phyloP scores from a whole-genome alignment of 768 basidiomycete genomes.

The Mycena crocata region DNA sequence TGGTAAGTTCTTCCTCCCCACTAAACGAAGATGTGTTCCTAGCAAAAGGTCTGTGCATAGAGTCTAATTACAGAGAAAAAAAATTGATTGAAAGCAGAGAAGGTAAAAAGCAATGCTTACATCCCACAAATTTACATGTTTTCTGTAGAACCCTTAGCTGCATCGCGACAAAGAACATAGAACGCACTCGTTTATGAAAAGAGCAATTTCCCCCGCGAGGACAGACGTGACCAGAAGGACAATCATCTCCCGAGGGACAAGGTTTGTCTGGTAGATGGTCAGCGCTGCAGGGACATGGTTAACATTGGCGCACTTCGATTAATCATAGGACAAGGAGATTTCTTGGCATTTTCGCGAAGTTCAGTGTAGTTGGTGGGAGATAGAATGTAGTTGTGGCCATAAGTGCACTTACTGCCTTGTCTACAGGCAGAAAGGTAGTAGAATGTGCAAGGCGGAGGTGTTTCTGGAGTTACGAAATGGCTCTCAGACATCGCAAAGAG shows the following conservation, averaged over 20 bases:
- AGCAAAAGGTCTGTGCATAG: constrained; percentile 17
- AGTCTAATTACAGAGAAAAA: not conserved
- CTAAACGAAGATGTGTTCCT: too few species aligned
- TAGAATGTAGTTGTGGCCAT: constrained; percentile 53
- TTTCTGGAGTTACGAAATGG: constrained; percentile 35
- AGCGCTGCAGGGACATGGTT: constrained; percentile 15
- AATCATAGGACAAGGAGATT: constrained; percentile 50
- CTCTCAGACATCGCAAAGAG: not conserved
- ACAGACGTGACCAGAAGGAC: constrained; percentile 51
- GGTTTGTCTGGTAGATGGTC: constrained; percentile 34
- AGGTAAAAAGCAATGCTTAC: constrained; percentile 1
- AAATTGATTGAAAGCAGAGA: not conserved
- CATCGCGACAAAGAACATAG: constrained; percentile 40
- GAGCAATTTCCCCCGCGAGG: constrained; percentile 49
- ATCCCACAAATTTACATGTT: constrained; percentile 25
- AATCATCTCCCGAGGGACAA: constrained; percentile 41
- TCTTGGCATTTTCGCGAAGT: constrained; percentile 53
- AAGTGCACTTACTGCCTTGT: constrained; percentile 50
- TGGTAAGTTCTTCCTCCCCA: too few species aligned
- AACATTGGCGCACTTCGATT: constrained; percentile 47
- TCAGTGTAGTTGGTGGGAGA: constrained; percentile 46
- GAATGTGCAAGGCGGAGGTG: constrained; percentile 57
- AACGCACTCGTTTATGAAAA: constrained; percentile 46
- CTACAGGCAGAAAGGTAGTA: constrained; percentile 50
- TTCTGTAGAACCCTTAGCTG: constrained; percentile 2